A percentile compares a stretch with the other conserved stretches of the same genome.
Evolutionary conservation across 495 filamentous ascomycete genomes (phyloP).

Genomic region (Xylaria longipes): DNA sequence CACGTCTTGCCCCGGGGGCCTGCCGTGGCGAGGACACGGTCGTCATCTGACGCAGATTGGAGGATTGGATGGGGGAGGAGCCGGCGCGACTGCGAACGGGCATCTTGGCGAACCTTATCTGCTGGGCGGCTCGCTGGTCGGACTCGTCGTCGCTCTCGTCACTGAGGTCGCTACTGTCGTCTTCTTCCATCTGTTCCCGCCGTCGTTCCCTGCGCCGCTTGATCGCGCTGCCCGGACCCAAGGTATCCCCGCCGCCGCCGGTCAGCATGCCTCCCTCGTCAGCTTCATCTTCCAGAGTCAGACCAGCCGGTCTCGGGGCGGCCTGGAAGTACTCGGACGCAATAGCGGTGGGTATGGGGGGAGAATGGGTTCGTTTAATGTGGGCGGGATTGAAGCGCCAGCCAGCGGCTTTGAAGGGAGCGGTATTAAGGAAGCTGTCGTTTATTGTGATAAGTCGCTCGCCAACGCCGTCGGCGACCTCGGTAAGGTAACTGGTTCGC

Average conservation of each 20-base stretch:
- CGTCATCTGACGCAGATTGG: constrained; percentile 54
- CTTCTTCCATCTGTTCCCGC: constrained; percentile 85
- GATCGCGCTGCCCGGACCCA: constrained; percentile 67
- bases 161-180: constrained; percentile 95
- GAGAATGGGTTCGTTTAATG: constrained; percentile 91
- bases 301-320: constrained; percentile 54
- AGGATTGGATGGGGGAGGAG: constrained; percentile 80
- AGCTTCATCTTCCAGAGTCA: constrained; percentile 74
- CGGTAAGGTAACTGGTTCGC: constrained; percentile 86
- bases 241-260: constrained; percentile 73
- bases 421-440: constrained; percentile 85
- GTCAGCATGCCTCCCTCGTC: constrained; percentile 83
- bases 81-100: constrained; percentile 85
- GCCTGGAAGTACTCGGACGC: constrained; percentile 91
- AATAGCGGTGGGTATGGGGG: constrained; percentile 90
- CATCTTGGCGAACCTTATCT: constrained; percentile 95
- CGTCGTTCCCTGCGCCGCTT: constrained; percentile 63
- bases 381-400: constrained; percentile 80
- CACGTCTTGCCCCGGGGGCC: constrained; percentile 56
- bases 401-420: constrained; percentile 94
- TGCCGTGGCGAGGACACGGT: constrained; percentile 43
- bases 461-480: constrained; percentile 93
- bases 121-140: constrained; percentile 70
- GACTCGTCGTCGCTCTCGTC: constrained; percentile 94
- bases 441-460: constrained; percentile 95